Evolutionary conservation across 164 flowering plant genomes (phyloP), one percentile per base, ranked within the genome.

Genomic region (Stephania cephalantha): DNA sequence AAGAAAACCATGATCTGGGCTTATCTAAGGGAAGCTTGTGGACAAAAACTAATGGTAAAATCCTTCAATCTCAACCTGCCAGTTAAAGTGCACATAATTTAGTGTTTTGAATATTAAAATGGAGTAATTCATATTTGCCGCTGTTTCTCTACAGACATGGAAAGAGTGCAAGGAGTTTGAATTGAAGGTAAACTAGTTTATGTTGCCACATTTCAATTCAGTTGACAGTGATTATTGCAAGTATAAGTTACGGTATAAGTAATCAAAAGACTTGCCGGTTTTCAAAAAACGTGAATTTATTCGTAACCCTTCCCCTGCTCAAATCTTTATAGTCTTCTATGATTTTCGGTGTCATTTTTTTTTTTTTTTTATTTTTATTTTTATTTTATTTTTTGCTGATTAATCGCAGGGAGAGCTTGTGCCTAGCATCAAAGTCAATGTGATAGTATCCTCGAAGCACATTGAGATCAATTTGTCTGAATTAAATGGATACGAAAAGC

Each of bases 1-100:
- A 90, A 90, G 86, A 86, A 83, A 78, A 90, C 92, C 80, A 89
- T 90, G 95, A 82, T 89, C 9, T 76, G 83, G 82, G 91, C 95
- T 74, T 76, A 87, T 75, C 84, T 89, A 74, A 78, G 82, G 73
- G 89, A 87, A 82, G 79, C 73, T 66, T 86, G 78, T 69, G 95
- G 90, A 68, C 18, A 84, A 30, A 79, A 73, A 66, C 76, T 84
- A 44, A 77, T 82, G 92, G 95, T 89, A 80, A 58, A 2, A 1
- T 18, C 30, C 7, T 9, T 31, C 42, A 73, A 8, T 35, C 25
- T 61, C 66, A 61, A 61, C 22, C 66, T 61, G 6, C 66, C 20
- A 18, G 11, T 12, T 53, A 18, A 9, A 3, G 7, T 7, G 1
- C 65, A 5, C 22, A 1, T 52, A 5, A 29, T 52, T 17, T 71